Percentiles rank a stretch among this genome's conserved stretches.
phyloP scores from a whole-genome alignment of 306 rosid genomes.

The Geum urbanum region DNA sequence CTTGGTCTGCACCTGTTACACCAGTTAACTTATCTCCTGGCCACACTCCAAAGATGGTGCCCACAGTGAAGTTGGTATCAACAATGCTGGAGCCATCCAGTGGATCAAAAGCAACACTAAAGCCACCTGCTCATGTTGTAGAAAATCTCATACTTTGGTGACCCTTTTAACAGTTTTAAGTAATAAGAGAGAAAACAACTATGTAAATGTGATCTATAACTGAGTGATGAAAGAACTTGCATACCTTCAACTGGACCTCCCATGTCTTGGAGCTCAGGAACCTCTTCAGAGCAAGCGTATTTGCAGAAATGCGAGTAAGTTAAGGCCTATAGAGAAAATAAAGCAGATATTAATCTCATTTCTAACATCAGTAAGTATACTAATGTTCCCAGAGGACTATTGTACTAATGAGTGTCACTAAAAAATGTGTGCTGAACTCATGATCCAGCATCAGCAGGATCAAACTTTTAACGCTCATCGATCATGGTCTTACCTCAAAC shows the following conservation, averaged over 20 bases:
- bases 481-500: conserved; percentile 73
- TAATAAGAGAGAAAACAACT: background rate
- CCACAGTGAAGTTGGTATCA: conserved; percentile 97
- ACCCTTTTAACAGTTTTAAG: background rate
- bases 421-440: background rate
- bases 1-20: conserved; percentile 92
- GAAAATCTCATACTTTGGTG: conserved; percentile 11
- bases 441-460: background rate
- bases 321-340: conserved; percentile 56
- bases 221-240: background rate
- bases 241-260: conserved; percentile 95
- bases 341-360: background rate
- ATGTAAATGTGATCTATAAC: background rate
- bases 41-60: conserved; percentile 99
- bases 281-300: conserved; percentile 96
- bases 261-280: conserved; percentile 96
- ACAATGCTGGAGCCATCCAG: conserved; percentile 98
- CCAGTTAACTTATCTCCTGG: conserved; percentile 94
- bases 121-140: conserved; percentile 64
- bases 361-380: background rate
- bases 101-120: conserved; percentile 98
- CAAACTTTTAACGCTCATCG: conserved; percentile 9
- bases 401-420: background rate
- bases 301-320: conserved; percentile 87
- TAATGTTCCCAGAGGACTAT: background rate